These are phyloP conservation scores for Leptographium radiaticola DNA, from an alignment of 2,329 filamentous ascomycete species.

Conservation along the genomic window DNA sequence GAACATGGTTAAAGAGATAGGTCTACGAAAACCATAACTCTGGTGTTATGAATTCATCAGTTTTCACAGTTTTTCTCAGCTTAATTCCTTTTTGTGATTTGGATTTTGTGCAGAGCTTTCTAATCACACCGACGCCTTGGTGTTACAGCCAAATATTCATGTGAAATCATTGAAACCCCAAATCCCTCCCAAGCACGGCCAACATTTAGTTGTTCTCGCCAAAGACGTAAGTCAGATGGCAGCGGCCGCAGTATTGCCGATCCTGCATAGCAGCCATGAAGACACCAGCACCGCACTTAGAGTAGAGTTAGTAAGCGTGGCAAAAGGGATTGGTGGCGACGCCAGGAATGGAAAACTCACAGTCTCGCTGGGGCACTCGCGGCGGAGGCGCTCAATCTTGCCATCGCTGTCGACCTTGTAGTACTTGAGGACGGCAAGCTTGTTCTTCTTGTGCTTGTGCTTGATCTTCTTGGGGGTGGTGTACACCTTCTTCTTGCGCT, in stretches of 20 bases:
- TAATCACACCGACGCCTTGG: background rate
- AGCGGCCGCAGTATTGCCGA: conserved; percentile 86
- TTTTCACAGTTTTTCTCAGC: background rate
- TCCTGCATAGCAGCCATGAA: conserved; percentile 99
- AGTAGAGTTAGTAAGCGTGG: background rate
- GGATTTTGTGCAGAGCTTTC: background rate
- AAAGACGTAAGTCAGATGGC: conserved; percentile 62
- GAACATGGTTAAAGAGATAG: background rate
- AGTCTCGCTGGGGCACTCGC: conserved; percentile 89
- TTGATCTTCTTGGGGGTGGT: conserved; percentile 99
- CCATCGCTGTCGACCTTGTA: conserved; percentile 99
- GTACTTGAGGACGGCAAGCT: conserved; percentile 99
- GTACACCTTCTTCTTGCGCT: conserved; percentile 99
- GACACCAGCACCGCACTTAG: conserved; percentile 94
- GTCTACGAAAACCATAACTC: background rate
- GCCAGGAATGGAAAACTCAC: conserved; percentile 36
- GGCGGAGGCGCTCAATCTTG: conserved; percentile 98
- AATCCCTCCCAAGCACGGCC: conserved; percentile 13
- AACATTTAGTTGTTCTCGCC: conserved; percentile 44
- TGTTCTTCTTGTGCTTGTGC: conserved; percentile 99
- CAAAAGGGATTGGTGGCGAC: too few species aligned
- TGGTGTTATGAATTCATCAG: too few species aligned
- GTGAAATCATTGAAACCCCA: background rate
- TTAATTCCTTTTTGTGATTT: background rate
- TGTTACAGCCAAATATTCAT: background rate